These are phyloP conservation scores for Didymella arachidicola DNA, from an alignment of 2,329 filamentous ascomycete species.

Conservation along the genomic window DNA sequence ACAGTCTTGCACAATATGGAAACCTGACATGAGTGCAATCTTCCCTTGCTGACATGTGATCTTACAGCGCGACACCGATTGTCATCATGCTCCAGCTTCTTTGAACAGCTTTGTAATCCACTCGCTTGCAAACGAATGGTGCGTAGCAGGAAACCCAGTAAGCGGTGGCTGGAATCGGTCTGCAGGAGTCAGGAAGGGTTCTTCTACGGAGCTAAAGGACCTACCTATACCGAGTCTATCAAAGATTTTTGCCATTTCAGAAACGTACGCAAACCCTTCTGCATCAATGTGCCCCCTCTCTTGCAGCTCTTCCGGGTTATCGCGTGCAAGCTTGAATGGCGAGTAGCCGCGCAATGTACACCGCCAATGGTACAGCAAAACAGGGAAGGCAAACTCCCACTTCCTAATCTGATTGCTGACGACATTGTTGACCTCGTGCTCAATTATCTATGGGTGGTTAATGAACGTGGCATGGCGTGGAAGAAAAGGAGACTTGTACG, in stretches of 20 bases:
- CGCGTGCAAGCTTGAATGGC: constrained; percentile 46
- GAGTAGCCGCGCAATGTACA: constrained; percentile 42
- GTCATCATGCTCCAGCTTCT: constrained; percentile 39
- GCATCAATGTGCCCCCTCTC: constrained; percentile 41
- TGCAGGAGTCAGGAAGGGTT: constrained; percentile 24
- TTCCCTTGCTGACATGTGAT: constrained; percentile 9
- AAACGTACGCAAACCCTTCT: constrained; percentile 44
- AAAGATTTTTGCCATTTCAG: constrained; percentile 35
- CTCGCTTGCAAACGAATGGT: constrained; percentile 40
- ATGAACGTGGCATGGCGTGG: neutral
- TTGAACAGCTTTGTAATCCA: constrained; percentile 47
- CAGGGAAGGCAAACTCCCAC: constrained; percentile 45
- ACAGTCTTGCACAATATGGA: constrained; percentile 18
- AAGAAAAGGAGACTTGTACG: constrained; percentile 20
- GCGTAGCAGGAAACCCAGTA: constrained; percentile 34
- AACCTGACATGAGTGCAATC: neutral
- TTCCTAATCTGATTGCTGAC: constrained; percentile 46
- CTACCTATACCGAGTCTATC: constrained; percentile 38
- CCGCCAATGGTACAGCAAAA: constrained; percentile 47
- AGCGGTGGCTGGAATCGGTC: constrained; percentile 42
- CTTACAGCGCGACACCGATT: neutral
- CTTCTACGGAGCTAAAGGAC: constrained; percentile 13
- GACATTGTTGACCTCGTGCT: constrained; percentile 44
- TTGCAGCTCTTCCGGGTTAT: constrained; percentile 46
- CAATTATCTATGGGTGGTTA: constrained; percentile 38